Percentiles rank a stretch among this genome's conserved stretches.
phyloP scores from a whole-genome alignment of 2,329 filamentous ascomycete genomes.

The Aspergillus sp. region DNA sequence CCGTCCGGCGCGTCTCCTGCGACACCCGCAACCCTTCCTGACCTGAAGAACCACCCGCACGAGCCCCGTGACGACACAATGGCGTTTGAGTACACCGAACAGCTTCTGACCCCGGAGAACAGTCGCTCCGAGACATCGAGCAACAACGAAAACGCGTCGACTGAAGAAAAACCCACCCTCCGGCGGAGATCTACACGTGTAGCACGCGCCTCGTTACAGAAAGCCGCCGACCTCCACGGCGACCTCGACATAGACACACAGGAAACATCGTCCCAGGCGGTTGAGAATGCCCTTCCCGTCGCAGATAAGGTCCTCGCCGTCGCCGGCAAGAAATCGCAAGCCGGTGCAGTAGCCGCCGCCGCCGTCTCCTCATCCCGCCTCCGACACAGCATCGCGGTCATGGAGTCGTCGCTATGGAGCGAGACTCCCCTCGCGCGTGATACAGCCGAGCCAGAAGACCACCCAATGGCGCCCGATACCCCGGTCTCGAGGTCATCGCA shows the following conservation, averaged over 20 bases:
- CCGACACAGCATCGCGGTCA: constrained; percentile 41
- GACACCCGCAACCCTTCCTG: constrained; percentile 26
- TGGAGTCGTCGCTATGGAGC: constrained; percentile 34
- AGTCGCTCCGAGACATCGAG: constrained; percentile 44
- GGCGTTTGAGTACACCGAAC: constrained; percentile 35
- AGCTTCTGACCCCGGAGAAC: constrained; percentile 43
- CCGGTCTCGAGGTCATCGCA: constrained; percentile 35
- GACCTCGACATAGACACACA: constrained; percentile 22
- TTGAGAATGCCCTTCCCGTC: constrained; percentile 24
- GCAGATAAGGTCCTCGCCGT: constrained; percentile 39
- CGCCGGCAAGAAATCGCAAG: constrained; percentile 31
- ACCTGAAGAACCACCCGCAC: constrained; percentile 24
- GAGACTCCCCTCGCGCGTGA: constrained; percentile 20
- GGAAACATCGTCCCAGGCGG: constrained; percentile 17
- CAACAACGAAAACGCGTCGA: constrained; percentile 35
- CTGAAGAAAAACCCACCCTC: constrained; percentile 30
- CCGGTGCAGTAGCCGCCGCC: constrained; percentile 2
- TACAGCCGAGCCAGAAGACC: constrained; percentile 20
- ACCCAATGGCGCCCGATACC: constrained; percentile 30
- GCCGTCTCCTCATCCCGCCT: constrained; percentile 22
- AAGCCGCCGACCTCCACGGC: constrained; percentile 26
- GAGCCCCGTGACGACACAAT: constrained; percentile 29
- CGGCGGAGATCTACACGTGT: constrained; percentile 38
- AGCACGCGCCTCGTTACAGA: constrained; percentile 38
- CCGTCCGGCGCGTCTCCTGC: constrained; percentile 30